Percentiles rank a stretch among this genome's conserved stretches.
Conservation (phyloP, 1,284 basidiomycete species). For the Ganoderma lingzhi region DNA sequence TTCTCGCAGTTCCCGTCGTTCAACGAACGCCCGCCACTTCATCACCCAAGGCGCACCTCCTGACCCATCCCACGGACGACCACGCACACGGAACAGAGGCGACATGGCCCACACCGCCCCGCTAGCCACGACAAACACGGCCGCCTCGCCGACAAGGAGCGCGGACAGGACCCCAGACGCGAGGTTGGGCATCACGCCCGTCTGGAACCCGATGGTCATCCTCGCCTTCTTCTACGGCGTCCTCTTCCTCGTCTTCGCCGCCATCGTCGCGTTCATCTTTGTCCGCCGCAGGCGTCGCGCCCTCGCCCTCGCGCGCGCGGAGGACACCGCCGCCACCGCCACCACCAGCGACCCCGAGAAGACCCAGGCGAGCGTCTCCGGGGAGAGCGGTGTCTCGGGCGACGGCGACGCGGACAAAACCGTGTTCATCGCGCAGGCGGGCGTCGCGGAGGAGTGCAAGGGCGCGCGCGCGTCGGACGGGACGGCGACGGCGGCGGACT, state of each 20-base stretch:
- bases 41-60: not conserved
- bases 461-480: not conserved
- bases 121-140: not conserved
- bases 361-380: not conserved
- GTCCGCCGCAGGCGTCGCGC: not conserved
- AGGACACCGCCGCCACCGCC: not conserved
- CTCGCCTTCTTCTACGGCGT: constrained; percentile 1
- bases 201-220: constrained; percentile 12
- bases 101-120: not conserved
- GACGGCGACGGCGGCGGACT: not conserved
- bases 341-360: not conserved
- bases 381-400: too few relatives aligned
- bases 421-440: not conserved
- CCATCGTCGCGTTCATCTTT: not conserved
- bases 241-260: not conserved
- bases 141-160: not conserved
- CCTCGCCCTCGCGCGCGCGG: not conserved
- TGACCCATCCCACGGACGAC: not conserved
- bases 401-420: constrained; percentile 1
- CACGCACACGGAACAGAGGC: not conserved
- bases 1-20: not conserved
- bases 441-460: not conserved
- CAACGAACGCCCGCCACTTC: not conserved
- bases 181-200: constrained; percentile 6
- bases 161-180: too few relatives aligned